Evolutionary conservation across 257 asterid species (phyloP).

Genomic region (Coffea canephora): DNA sequence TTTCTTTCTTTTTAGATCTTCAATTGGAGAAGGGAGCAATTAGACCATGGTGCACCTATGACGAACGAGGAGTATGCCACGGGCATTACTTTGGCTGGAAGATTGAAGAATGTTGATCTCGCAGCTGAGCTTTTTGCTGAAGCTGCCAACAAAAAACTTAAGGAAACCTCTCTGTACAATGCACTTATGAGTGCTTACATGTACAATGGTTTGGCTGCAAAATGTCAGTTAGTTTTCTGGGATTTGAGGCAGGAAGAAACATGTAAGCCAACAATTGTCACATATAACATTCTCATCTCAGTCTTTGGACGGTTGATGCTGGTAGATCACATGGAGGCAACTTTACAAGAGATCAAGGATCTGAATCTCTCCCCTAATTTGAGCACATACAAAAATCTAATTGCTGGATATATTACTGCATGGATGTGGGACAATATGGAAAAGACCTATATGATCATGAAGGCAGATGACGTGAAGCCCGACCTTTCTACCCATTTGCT

Average conservation of each 20-base stretch:
- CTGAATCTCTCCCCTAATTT: constrained; percentile 47
- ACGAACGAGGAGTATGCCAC: constrained; percentile 65
- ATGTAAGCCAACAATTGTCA: constrained; percentile 59
- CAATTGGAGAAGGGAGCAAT: constrained; percentile 73
- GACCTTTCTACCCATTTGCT: constrained; percentile 45
- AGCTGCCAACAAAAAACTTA: constrained; percentile 53
- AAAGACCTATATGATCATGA: constrained; percentile 52
- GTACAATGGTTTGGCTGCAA: constrained; percentile 40
- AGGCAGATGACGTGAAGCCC: constrained; percentile 49
- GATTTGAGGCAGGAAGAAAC: constrained; percentile 53
- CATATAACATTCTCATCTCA: constrained; percentile 83
- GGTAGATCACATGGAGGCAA: constrained; percentile 75
- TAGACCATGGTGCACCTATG: constrained; percentile 58
- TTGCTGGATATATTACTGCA: constrained; percentile 78
- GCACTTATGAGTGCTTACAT: constrained; percentile 72
- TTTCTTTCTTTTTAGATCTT: constrained; percentile 51
- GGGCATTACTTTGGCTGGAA: constrained; percentile 66
- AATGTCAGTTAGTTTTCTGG: constrained; percentile 56
- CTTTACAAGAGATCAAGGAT: constrained; percentile 48
- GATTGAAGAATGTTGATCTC: constrained; percentile 45
- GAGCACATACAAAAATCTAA: constrained; percentile 55
- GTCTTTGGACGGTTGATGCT: constrained; percentile 64
- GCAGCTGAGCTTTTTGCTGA: constrained; percentile 69
- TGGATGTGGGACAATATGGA: constrained; percentile 93
- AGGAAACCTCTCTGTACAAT: constrained; percentile 48